Evolutionary conservation across 2,329 filamentous ascomycete genomes (phyloP).

Genomic region (Ilyonectria sp.): DNA sequence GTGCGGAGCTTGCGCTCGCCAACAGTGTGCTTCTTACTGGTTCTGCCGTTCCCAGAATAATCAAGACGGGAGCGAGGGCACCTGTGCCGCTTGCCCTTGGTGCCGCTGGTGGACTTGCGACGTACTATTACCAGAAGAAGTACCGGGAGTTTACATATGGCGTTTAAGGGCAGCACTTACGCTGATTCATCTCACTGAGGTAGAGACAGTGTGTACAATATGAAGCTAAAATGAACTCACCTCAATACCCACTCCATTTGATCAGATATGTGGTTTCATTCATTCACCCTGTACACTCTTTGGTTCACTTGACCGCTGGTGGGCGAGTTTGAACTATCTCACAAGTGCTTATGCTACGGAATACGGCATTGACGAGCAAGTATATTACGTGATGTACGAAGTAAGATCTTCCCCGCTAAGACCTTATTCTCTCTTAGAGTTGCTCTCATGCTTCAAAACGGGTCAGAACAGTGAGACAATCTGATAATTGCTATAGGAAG

Average conservation of each 20-base stretch:
- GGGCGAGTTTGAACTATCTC: too few species aligned
- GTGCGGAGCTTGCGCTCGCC: constrained; percentile 58
- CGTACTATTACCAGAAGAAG: constrained; percentile 60
- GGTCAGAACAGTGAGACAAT: not conserved
- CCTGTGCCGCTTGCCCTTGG: constrained; percentile 55
- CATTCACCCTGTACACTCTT: too few species aligned
- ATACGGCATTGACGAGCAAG: too few species aligned
- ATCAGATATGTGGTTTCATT: not conserved
- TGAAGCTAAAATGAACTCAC: not conserved
- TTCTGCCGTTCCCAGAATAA: constrained; percentile 55
- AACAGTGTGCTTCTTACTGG: constrained; percentile 57
- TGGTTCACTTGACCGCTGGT: too few species aligned
- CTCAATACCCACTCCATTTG: not conserved
- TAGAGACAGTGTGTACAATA: not conserved
- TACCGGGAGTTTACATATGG: constrained; percentile 55
- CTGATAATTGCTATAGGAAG: not conserved
- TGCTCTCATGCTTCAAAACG: not conserved
- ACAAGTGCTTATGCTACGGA: too few species aligned
- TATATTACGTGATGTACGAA: not conserved
- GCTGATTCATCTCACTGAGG: not conserved
- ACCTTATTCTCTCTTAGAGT: not conserved
- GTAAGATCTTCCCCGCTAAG: not conserved
- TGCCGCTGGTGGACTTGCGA: constrained; percentile 53
- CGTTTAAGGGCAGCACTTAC: constrained; percentile 30
- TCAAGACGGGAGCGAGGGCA: constrained; percentile 56